Evolutionary conservation across 1,284 basidiomycete species (phyloP), one percentile per base, ranked within the genome.

Genomic region (Cutaneotrichosporon cyanovorans): DNA sequence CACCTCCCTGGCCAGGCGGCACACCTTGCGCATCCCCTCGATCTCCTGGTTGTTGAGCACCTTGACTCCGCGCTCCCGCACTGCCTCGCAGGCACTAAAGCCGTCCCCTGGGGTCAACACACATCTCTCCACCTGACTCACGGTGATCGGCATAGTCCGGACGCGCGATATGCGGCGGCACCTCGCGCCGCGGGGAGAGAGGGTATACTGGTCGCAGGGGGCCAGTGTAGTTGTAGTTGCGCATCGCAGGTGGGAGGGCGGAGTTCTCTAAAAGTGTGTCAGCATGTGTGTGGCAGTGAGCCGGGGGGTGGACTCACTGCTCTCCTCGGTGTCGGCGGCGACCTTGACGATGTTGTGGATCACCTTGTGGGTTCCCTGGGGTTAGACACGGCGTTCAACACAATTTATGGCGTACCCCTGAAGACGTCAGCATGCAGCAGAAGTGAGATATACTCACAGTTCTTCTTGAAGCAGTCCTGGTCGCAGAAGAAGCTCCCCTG

Each of bases 1-100:
- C 10, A 98, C 84, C 75, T 98, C 89, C 52, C 95, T 77, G 10
- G 80, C 81, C 53, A 96, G 77, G 90, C 97, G 59, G 58, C 72
- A 73, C 42, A 72, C 72, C 50, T 64, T 63, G 18, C 69, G 49
- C 65, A 72, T 69, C 25, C 55, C 66, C 42, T 68, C 72, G 39
- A 73, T 72, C 59, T 73, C 72, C 53, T 69, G 63, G 16, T 59
- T 58, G 36, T 57, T 72, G 40, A 65, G 49, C 10, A 65, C 58
- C 58, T 65, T 71, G 42, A 63, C 60, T 9, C 44, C 40, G 51
- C 57, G 60, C 43, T 64, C 61, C 18, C 65, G 57, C 1, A 59
- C 60, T 15, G 55, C 50, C 55, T 73, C 72, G 42, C 55, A 50
- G 6, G 56, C 45, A 4, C 62, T 66, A 30, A 61, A 54, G 35